phyloP scores from a whole-genome alignment of 805 yeast genomes.

The Brettanomyces anomalus region DNA sequence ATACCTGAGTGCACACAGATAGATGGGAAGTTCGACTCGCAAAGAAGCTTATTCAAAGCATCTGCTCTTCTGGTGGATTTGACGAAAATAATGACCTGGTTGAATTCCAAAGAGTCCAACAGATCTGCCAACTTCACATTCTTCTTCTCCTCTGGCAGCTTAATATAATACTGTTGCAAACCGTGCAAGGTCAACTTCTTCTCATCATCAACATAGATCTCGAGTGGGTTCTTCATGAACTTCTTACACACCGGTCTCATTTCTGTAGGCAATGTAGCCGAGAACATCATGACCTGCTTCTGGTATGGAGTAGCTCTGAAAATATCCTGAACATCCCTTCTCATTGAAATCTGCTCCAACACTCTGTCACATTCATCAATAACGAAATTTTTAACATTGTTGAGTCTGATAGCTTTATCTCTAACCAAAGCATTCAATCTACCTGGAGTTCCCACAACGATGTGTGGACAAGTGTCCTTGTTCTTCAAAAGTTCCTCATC shows the following conservation, averaged over 20 bases:
- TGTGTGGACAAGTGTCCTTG: constrained; percentile 93
- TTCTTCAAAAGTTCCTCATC: constrained; percentile 83
- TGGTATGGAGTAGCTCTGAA: constrained; percentile 97
- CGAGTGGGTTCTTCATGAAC: constrained; percentile 96
- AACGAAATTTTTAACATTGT: constrained; percentile 87
- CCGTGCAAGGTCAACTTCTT: constrained; percentile 97
- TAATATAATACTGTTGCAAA: constrained; percentile 91
- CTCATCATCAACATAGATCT: constrained; percentile 95
- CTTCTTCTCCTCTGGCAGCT: constrained; percentile 84
- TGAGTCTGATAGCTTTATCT: constrained; percentile 80
- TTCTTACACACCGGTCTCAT: constrained; percentile 95
- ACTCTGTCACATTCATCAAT: constrained; percentile 99
- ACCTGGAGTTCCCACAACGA: constrained; percentile 97
- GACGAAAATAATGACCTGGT: constrained; percentile 96
- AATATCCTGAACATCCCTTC: constrained; percentile 97
- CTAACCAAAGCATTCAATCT: constrained; percentile 90
- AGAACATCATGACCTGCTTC: constrained; percentile 98
- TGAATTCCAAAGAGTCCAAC: constrained; percentile 89
- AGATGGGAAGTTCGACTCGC: constrained; percentile 93
- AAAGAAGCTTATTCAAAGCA: constrained; percentile 79
- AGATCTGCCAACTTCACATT: constrained; percentile 87
- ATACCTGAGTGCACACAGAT: constrained; percentile 94
- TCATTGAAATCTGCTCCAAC: constrained; percentile 78
- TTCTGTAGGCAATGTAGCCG: constrained; percentile 91
- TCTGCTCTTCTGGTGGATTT: constrained; percentile 87